These are phyloP conservation scores for Ceratocystis lukuohia DNA, from an alignment of 2,329 filamentous ascomycete genomes.

Conservation along the genomic window DNA sequence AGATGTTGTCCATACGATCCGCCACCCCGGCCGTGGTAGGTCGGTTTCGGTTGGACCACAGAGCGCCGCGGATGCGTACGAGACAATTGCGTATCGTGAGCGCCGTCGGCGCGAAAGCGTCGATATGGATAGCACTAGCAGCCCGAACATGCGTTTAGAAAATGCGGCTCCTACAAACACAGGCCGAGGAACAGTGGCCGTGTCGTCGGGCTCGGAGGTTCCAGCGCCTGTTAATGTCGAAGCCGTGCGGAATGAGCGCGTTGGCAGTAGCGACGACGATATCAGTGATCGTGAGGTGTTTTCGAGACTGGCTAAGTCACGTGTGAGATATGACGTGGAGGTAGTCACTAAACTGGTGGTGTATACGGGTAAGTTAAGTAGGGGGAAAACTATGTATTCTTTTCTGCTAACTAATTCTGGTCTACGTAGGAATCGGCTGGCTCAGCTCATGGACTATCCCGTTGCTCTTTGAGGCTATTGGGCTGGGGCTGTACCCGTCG, in stretches of 20 bases:
- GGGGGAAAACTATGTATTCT: slow-evolving; percentile 10
- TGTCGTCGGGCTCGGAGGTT: slow-evolving; percentile 6
- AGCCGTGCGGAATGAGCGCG: slow-evolving; percentile 27
- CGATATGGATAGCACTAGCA: slow-evolving; percentile 36
- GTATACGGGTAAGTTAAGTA: slow-evolving; percentile 57
- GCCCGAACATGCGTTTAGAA: slow-evolving; percentile 27
- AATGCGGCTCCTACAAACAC: slow-evolving; percentile 1
- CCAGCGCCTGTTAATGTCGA: slow-evolving; percentile 1
- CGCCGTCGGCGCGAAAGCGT: slow-evolving; percentile 42
- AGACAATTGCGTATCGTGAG: slow-evolving; percentile 83
- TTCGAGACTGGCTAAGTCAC: slow-evolving; percentile 65
- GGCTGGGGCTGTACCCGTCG: slow-evolving; percentile 30
- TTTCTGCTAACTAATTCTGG: not conserved
- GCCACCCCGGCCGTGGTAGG: slow-evolving; percentile 60
- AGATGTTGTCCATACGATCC: slow-evolving; percentile 65
- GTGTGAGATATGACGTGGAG: slow-evolving; percentile 95
- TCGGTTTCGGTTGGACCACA: slow-evolving; percentile 86
- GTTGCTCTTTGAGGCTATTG: slow-evolving; percentile 52
- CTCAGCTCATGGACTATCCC: slow-evolving; percentile 65
- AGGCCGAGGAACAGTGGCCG: not conserved
- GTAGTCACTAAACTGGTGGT: slow-evolving; percentile 94
- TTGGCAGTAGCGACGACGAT: slow-evolving; percentile 30
- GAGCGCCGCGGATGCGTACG: slow-evolving; percentile 90
- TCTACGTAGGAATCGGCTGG: slow-evolving; percentile 58
- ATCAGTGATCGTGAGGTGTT: slow-evolving; percentile 69